These are phyloP conservation scores for Cryphonectria nitschkei DNA, from an alignment of 2,329 filamentous ascomycete species.

Conservation along the genomic window DNA sequence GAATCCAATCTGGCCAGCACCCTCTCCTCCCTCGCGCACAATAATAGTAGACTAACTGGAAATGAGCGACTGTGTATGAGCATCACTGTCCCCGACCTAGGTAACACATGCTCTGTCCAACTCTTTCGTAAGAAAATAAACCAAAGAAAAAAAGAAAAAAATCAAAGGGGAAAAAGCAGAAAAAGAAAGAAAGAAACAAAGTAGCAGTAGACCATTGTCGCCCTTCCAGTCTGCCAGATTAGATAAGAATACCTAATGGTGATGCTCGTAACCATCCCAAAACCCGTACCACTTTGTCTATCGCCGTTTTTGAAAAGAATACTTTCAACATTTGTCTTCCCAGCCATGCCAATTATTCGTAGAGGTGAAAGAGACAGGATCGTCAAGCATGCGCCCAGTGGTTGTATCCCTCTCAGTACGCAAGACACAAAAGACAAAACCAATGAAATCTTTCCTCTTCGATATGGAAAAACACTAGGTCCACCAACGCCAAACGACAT, in stretches of 20 bases:
- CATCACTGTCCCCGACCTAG: slow-evolving; percentile 10
- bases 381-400: neutral
- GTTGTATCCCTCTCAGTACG: slow-evolving; percentile 11
- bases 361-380: slow-evolving; percentile 10
- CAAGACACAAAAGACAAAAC: slow-evolving; percentile 16
- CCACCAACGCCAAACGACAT: slow-evolving; percentile 27
- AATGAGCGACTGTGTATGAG: slow-evolving; percentile 24
- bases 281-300: slow-evolving; percentile 25
- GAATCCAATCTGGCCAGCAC: slow-evolving; percentile 10
- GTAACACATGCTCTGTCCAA: neutral
- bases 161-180: slow-evolving; percentile 36
- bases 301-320: slow-evolving; percentile 19
- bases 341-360: slow-evolving; percentile 26
- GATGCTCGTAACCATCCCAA: slow-evolving; percentile 12
- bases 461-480: slow-evolving; percentile 22
- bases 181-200: slow-evolving; percentile 33
- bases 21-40: neutral
- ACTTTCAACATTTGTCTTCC: slow-evolving; percentile 26
- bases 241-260: slow-evolving; percentile 5
- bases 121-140: neutral
- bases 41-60: neutral
- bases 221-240: slow-evolving; percentile 16
- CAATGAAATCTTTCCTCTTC: slow-evolving; percentile 30
- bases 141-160: slow-evolving; percentile 24
- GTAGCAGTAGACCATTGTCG: slow-evolving; percentile 22